Evolutionary conservation across 768 basidiomycete genomes (phyloP).

Genomic region (Mrakia hoshinonis): DNA sequence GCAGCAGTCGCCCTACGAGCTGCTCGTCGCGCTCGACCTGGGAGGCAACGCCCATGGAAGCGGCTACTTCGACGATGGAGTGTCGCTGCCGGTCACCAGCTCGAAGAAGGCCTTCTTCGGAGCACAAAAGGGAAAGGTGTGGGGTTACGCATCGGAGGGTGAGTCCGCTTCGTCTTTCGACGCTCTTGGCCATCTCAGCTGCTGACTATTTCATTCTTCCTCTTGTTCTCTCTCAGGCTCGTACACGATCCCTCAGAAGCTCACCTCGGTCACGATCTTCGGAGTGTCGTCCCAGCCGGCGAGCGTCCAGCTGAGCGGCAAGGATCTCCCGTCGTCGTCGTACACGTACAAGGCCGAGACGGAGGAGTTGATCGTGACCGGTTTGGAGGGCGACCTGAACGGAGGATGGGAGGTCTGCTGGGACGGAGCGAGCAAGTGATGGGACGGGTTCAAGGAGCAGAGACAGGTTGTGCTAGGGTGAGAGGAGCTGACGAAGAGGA

Average conservation of each 20-base stretch:
- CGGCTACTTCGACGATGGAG: conserved; percentile 64
- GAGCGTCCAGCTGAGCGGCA: conserved; percentile 44
- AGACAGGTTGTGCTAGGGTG: too few relatives aligned
- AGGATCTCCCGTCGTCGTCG: conserved; percentile 31
- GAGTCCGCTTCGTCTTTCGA: background rate
- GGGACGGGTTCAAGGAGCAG: background rate
- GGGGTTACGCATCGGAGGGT: conserved; percentile 24
- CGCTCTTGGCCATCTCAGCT: background rate
- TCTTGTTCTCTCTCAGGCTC: conserved; percentile 11
- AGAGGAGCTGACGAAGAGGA: too few relatives aligned
- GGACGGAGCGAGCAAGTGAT: conserved; percentile 33
- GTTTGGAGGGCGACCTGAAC: conserved; percentile 47
- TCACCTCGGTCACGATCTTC: conserved; percentile 53
- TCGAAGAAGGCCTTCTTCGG: conserved; percentile 46
- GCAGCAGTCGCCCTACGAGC: conserved; percentile 52
- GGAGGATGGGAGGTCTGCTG: conserved; percentile 41
- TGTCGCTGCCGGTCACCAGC: conserved; percentile 53
- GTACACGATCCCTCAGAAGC: conserved; percentile 47
- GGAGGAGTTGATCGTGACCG: conserved; percentile 45
- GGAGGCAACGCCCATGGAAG: conserved; percentile 52
- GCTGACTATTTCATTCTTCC: background rate
- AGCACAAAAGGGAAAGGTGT: conserved; percentile 14
- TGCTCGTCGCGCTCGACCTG: conserved; percentile 52
- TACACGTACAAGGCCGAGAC: conserved; percentile 43
- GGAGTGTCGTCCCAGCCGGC: conserved; percentile 46